Base-by-base conservation (phyloP, 1,284 basidiomycete genomes). In the Uromyces viciae-fabae region DNA sequence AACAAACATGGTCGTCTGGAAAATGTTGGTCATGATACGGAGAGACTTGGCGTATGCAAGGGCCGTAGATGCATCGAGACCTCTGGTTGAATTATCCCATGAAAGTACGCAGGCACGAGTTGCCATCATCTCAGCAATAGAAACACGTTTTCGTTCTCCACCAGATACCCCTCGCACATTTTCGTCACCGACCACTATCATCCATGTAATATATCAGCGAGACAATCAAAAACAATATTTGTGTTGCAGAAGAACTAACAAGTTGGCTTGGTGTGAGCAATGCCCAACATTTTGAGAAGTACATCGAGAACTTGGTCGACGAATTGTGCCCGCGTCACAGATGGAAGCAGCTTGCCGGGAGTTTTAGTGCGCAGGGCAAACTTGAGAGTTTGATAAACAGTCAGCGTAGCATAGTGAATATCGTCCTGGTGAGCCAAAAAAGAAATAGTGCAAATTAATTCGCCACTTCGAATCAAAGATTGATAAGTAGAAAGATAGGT, bases 1-100 rank as follows among this genome's bases (percentile, higher is more conserved):
- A n/a, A 84, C 83, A 56, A 86, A 83, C 5, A 72, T 82, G 9
- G 80, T 91, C 84, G 91, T 90, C 75, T 86, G 85, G 76, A 87
- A 84, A 76, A 89, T 87, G 83, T 90, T 89, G 83, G 89, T 89
- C 31, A 89, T 84, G 74, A 89, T 86, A 73, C 89, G 87, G 52
- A 90, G 86, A 22, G 87, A 87, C 84, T 89, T 89, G 84, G 88
- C 89, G 83, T 89, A 90, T 84, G 90, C 89, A 82, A 89, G 84
- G 17, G 90, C 90, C 8, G 89, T 90, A 28, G 88, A 88, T 17
- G 90, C 89, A 84, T 91, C 90, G 60, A 97, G 89, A 81, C 94
- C 93, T 66, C 93, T 89, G 0, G 92, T 93, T 0, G 92, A 91
- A 83, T 85, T 85, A 81, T 86, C 85, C 82, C 85, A 85, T 72